These are phyloP conservation scores for Verbena officinalis DNA, from an alignment of 257 asterid genomes.

Conservation along the genomic window DNA sequence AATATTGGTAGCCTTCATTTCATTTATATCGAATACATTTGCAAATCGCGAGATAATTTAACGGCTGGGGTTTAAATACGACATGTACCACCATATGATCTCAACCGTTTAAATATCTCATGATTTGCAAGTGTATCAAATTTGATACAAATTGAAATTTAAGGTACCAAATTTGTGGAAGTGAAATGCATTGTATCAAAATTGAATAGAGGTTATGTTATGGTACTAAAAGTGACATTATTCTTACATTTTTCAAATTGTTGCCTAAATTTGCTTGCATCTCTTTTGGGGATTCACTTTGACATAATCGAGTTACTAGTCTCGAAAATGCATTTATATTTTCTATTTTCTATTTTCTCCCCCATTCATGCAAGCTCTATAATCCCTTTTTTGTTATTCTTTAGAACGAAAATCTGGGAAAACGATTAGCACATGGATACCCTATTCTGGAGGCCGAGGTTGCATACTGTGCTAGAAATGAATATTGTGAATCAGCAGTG, in stretches of 20 bases:
- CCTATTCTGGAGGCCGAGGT: constrained; percentile 97
- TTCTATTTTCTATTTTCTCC: not conserved
- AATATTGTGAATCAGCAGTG: constrained; percentile 92
- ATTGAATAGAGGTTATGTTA: too few relatives aligned
- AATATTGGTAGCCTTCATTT: too few relatives aligned
- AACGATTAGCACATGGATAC: constrained; percentile 96
- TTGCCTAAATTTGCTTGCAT: constrained; percentile 14
- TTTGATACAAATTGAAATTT: too few relatives aligned
- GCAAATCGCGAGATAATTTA: too few relatives aligned
- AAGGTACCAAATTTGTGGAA: too few relatives aligned
- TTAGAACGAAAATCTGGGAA: constrained; percentile 92
- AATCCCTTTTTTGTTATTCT: not conserved
- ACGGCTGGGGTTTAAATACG: too few relatives aligned
- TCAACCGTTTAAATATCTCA: too few relatives aligned
- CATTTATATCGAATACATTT: too few relatives aligned
- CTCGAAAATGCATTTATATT: not conserved
- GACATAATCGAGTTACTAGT: not conserved
- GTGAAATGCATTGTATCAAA: too few relatives aligned
- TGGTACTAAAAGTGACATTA: too few relatives aligned
- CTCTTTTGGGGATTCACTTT: not conserved
- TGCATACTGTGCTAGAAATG: constrained; percentile 94
- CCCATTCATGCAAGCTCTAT: not conserved
- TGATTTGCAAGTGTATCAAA: not conserved
- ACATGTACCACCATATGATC: too few relatives aligned
- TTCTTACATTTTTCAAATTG: too few relatives aligned